A percentile compares a stretch with the other conserved stretches of the same genome.
phyloP scores from a whole-genome alignment of 257 asterid species.

The Solanum rostratum region DNA sequence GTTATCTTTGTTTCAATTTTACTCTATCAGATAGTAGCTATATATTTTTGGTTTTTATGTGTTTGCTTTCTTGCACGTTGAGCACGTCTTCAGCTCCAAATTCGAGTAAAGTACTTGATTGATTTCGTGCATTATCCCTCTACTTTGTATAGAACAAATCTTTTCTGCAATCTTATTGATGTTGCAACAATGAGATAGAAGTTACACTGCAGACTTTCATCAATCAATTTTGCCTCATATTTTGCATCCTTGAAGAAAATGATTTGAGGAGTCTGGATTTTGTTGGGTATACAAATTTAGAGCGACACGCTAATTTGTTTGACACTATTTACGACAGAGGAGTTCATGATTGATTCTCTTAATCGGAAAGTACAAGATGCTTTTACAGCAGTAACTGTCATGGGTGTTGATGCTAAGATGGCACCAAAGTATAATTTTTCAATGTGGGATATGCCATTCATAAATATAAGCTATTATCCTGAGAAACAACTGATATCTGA shows the following conservation, averaged over 20 bases:
- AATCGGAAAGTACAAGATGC: background rate
- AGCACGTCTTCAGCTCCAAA: background rate
- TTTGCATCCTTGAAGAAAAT: background rate
- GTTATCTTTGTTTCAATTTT: background rate
- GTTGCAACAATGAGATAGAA: background rate
- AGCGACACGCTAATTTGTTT: background rate
- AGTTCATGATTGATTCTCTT: background rate
- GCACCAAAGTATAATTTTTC: background rate
- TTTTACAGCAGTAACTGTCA: background rate
- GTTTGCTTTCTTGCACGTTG: background rate
- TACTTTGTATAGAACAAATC: background rate
- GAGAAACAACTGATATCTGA: background rate
- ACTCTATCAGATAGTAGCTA: background rate
- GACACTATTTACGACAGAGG: background rate
- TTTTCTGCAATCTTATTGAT: background rate
- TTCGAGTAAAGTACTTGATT: background rate
- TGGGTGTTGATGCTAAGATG: background rate
- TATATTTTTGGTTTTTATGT: background rate
- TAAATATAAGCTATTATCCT: background rate
- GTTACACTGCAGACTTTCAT: background rate
- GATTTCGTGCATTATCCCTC: background rate
- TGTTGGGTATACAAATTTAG: background rate
- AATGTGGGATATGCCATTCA: background rate
- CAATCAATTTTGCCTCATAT: background rate
- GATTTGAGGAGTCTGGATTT: background rate